These are phyloP conservation scores for Leucosporidium creatinivorum DNA, from an alignment of 768 basidiomycete species.

Conservation along the genomic window DNA sequence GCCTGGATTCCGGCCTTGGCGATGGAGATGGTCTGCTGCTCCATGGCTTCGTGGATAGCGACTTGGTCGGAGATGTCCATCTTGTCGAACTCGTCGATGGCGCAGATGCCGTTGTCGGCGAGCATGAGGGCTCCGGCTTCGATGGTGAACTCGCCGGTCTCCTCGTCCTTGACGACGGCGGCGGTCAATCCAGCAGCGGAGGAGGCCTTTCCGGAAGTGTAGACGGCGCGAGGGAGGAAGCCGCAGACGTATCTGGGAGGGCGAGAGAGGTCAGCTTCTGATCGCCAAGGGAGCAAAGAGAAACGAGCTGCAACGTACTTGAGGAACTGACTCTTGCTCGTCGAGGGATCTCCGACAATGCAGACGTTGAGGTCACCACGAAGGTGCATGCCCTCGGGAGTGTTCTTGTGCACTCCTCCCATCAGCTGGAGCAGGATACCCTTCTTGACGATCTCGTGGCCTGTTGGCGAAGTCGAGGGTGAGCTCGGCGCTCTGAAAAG, in stretches of 20 bases:
- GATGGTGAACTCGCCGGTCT: slow-evolving; percentile 98
- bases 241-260: slow-evolving; percentile 84
- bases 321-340: slow-evolving; percentile 96
- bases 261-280: not conserved
- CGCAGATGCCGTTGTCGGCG: slow-evolving; percentile 98
- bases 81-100: slow-evolving; percentile 99
- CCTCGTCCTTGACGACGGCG: slow-evolving; percentile 96
- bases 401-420: slow-evolving; percentile 98
- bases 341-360: slow-evolving; percentile 93
- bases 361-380: slow-evolving; percentile 98
- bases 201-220: slow-evolving; percentile 98
- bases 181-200: slow-evolving; percentile 98
- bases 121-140: slow-evolving; percentile 99
- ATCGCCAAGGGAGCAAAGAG: slow-evolving; percentile 2
- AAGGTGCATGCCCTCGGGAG: slow-evolving; percentile 92
- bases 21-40: slow-evolving; percentile 96
- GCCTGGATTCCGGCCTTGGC: slow-evolving; percentile 99
- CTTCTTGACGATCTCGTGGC: slow-evolving; percentile 98
- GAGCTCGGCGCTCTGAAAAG: not conserved
- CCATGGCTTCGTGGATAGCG: slow-evolving; percentile 99
- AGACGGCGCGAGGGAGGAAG: slow-evolving; percentile 94
- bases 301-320: slow-evolving; percentile 57
- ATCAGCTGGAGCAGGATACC: slow-evolving; percentile 90
- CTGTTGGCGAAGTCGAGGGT: slow-evolving; percentile 27
- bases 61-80: slow-evolving; percentile 99